Evolutionary conservation across 2,329 filamentous ascomycete genomes (phyloP).

Genomic region (Botrytis galanthina): DNA sequence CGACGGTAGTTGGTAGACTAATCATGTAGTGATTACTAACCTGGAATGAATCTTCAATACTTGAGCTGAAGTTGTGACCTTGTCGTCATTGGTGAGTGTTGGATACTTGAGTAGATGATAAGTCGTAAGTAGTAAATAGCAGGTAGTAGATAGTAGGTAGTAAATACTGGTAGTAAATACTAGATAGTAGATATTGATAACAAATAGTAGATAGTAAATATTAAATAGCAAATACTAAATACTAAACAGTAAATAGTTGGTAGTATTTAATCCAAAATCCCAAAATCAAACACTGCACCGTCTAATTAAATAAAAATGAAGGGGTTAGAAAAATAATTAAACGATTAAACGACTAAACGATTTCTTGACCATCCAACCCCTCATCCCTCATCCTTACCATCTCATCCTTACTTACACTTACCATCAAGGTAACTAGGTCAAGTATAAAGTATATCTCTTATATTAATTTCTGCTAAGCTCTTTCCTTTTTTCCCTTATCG

Average conservation of each 20-base stretch:
- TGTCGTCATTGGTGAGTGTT: background rate
- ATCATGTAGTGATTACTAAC: background rate
- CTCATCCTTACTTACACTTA: background rate
- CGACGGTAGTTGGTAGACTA: background rate
- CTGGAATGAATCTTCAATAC: background rate
- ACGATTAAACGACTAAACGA: background rate
- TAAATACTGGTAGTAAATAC: background rate
- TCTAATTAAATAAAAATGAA: background rate
- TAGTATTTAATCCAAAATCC: background rate
- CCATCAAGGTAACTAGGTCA: background rate
- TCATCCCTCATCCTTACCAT: background rate
- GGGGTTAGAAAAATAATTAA: background rate
- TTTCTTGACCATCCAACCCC: background rate
- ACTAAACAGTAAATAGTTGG: background rate
- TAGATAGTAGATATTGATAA: background rate
- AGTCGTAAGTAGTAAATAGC: background rate
- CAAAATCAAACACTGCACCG: background rate
- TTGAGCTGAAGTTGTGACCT: background rate
- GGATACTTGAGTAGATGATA: background rate
- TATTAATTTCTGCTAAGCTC: background rate
- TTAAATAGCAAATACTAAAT: background rate
- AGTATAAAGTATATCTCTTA: background rate
- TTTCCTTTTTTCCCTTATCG: slow-evolving; percentile 10
- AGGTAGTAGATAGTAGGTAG: background rate
- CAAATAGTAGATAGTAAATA: no score